These are phyloP conservation scores for Antrodiella citrinella DNA, from an alignment of 768 basidiomycete genomes.

Conservation along the genomic window DNA sequence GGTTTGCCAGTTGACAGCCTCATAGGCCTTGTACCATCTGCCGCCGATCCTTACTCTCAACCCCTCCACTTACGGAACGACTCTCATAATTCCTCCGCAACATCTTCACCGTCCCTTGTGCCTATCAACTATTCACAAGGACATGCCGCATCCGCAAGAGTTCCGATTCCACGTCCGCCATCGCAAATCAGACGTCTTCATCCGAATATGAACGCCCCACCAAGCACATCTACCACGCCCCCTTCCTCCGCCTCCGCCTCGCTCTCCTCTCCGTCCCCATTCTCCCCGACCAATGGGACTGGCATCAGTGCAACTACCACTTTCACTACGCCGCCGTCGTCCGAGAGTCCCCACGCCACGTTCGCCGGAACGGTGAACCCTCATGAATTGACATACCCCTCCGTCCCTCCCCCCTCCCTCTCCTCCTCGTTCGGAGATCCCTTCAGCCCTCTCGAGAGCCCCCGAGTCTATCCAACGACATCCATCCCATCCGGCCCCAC, in stretches of 20 bases:
- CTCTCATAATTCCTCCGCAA: conserved; percentile 37
- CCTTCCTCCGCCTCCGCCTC: conserved; percentile 61
- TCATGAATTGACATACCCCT: conserved; percentile 60
- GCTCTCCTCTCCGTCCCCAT: conserved; percentile 59
- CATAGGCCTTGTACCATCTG: conserved; percentile 49
- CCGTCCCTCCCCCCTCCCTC: conserved; percentile 64
- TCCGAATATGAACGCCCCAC: conserved; percentile 29
- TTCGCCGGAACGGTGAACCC: conserved; percentile 24
- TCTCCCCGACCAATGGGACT: conserved; percentile 47
- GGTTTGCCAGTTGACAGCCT: conserved; percentile 74
- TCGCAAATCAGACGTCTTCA: conserved; percentile 53
- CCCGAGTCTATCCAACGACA: neutral
- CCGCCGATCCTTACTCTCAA: conserved; percentile 62
- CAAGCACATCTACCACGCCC: conserved; percentile 44
- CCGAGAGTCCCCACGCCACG: conserved; percentile 31
- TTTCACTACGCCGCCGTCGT: conserved; percentile 69
- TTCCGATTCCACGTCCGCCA: conserved; percentile 70
- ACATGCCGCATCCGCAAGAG: conserved; percentile 30
- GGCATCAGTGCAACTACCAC: conserved; percentile 45
- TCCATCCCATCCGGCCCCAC: neutral
- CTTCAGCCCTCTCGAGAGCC: conserved; percentile 23
- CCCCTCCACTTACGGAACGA: conserved; percentile 53
- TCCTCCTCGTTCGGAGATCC: conserved; percentile 39
- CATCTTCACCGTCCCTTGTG: conserved; percentile 34
- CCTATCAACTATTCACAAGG: conserved; percentile 12